A percentile compares a stretch with the other conserved stretches of the same genome.
Conservation (phyloP, 805 yeast genomes). For the Teunomyces atbi region DNA sequence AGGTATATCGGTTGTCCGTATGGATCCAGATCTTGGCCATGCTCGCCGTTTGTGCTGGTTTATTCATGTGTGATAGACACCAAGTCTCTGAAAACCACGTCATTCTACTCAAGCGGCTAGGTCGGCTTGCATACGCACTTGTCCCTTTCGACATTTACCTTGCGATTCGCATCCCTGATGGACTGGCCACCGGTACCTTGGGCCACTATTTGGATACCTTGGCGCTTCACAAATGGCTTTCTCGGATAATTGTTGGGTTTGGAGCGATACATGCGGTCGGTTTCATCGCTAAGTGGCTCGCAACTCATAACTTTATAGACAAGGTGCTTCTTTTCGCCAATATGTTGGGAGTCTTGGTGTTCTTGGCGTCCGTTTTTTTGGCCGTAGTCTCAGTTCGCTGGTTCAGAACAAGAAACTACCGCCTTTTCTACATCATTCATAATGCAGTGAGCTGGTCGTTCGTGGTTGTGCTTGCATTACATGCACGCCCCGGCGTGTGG, state of each 20-base stretch:
- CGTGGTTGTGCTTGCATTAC: constrained; percentile 48
- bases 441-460: constrained; percentile 47
- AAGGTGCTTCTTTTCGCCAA: constrained; percentile 42
- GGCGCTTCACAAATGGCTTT: constrained; percentile 68
- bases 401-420: constrained; percentile 50
- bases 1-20: constrained; percentile 22
- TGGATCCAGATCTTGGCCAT: constrained; percentile 35
- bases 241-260: constrained; percentile 51
- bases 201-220: constrained; percentile 54
- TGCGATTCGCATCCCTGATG: constrained; percentile 47
- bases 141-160: constrained; percentile 57
- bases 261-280: constrained; percentile 53
- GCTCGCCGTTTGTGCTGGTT: constrained; percentile 24
- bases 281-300: constrained; percentile 49
- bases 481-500: constrained; percentile 70
- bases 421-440: constrained; percentile 56
- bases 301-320: constrained; percentile 26
- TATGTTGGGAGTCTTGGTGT: constrained; percentile 51
- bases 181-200: constrained; percentile 8
- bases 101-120: constrained; percentile 54
- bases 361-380: constrained; percentile 34
- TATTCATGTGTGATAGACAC: constrained; percentile 34
- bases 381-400: constrained; percentile 46
- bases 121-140: constrained; percentile 58
- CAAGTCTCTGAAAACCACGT: constrained; percentile 28